phyloP scores from a whole-genome alignment of 163 green algal species.

The Scenedesmus sp. region DNA sequence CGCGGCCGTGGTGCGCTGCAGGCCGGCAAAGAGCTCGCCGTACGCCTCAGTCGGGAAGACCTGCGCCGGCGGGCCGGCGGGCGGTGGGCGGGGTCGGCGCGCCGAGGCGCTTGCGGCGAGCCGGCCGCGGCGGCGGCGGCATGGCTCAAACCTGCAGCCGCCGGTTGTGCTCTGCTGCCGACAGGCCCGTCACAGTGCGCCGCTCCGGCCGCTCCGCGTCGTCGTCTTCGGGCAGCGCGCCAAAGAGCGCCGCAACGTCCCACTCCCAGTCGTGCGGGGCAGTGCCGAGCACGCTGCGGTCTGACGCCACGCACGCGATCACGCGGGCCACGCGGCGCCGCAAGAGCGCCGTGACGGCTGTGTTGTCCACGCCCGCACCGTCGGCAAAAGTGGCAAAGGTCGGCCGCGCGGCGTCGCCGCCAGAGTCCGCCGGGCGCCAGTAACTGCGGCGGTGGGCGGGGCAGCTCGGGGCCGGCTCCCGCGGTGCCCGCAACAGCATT shows the following conservation, averaged over 20 bases:
- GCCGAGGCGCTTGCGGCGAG: neutral
- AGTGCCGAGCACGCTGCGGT: neutral
- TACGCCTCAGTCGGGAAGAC: slow-evolving; percentile 31
- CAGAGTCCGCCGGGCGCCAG: neutral
- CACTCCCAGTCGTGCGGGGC: slow-evolving; percentile 38
- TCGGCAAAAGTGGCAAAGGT: too few relatives aligned
- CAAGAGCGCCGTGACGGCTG: slow-evolving; percentile 50
- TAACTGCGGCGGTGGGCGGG: neutral
- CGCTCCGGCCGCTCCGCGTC: slow-evolving; percentile 19
- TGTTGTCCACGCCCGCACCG: slow-evolving; percentile 46
- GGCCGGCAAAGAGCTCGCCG: neutral
- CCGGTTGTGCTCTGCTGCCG: slow-evolving; percentile 37
- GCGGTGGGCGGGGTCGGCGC: neutral
- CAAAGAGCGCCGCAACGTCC: slow-evolving; percentile 51
- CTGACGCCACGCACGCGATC: neutral
- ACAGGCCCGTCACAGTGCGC: slow-evolving; percentile 32
- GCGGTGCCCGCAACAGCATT: too few relatives aligned
- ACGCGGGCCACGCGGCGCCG: neutral
- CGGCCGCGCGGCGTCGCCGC: too few relatives aligned
- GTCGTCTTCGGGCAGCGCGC: slow-evolving; percentile 31
- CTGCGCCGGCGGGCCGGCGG: neutral
- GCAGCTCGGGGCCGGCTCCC: too few relatives aligned
- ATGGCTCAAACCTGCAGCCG: slow-evolving; percentile 11
- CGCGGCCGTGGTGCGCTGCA: slow-evolving; percentile 17
- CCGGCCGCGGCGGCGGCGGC: too few relatives aligned